Evolutionary conservation across 129 eudicot genomes (phyloP).

Genomic region (Escallonia herrerae): DNA sequence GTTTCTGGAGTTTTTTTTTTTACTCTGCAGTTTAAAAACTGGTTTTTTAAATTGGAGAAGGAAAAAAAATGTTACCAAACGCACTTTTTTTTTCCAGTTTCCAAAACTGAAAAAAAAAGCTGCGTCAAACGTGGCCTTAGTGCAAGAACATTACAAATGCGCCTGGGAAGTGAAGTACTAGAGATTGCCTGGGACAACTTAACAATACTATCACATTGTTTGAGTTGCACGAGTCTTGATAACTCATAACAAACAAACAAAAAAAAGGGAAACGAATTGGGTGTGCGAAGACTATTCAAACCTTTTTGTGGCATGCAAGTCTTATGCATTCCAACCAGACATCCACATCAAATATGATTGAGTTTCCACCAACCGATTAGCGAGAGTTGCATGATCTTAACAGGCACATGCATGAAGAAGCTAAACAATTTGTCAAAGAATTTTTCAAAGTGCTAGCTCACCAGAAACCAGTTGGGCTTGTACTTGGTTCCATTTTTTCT

Average conservation of each 20-base stretch:
- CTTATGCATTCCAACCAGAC: background rate
- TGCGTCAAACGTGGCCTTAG: too few relatives aligned
- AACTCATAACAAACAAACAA: background rate
- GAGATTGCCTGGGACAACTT: background rate
- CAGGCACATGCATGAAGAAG: conserved; percentile 26
- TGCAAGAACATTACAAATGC: background rate
- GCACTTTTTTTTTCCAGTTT: too few relatives aligned
- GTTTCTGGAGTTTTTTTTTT: too few relatives aligned
- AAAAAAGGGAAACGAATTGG: background rate
- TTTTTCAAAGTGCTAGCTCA: conserved; percentile 24
- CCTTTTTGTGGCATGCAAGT: background rate
- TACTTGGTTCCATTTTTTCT: background rate
- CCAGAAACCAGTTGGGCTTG: background rate
- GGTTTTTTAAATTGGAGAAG: too few relatives aligned
- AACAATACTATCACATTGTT: conserved; percentile 1
- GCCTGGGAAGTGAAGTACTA: background rate
- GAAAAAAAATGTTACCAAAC: too few relatives aligned
- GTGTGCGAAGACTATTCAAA: background rate
- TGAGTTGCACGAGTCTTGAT: background rate
- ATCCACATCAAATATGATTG: conserved; percentile 32
- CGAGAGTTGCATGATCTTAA: conserved; percentile 46
- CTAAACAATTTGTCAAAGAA: conserved; percentile 15
- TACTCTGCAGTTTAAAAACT: too few relatives aligned
- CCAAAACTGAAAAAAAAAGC: too few relatives aligned
- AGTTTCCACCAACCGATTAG: conserved; percentile 41